Conservation (phyloP, 2,329 filamentous ascomycete genomes). For the Orbilia quercus region DNA sequence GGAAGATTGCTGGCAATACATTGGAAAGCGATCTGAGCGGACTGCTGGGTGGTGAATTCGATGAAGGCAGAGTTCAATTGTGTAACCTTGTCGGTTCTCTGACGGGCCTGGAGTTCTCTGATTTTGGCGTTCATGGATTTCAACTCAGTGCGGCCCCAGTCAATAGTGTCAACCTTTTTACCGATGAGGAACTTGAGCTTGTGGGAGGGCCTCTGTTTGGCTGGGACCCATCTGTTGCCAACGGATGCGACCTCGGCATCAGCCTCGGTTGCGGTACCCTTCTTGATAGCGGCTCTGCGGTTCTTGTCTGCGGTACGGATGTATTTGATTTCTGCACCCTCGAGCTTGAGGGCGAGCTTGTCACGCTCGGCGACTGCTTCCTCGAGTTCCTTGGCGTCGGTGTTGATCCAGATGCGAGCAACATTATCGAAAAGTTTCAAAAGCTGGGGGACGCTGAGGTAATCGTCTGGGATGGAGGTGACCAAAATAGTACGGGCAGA, state of each 20-base stretch:
- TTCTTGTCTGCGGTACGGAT: conserved; percentile 82
- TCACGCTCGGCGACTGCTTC: conserved; percentile 85
- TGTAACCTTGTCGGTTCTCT: conserved; percentile 73
- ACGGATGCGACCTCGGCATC: conserved; percentile 70
- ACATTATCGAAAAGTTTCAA: conserved; percentile 83
- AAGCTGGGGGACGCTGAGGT: conserved; percentile 80
- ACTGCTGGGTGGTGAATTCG: conserved; percentile 83
- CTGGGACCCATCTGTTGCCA: conserved; percentile 78
- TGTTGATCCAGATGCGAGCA: conserved; percentile 84
- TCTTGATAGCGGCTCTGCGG: conserved; percentile 69
- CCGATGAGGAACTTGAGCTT: conserved; percentile 77
- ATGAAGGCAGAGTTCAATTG: conserved; percentile 85
- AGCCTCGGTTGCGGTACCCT: conserved; percentile 62
- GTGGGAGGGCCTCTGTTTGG: conserved; percentile 81
- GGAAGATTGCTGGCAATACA: conserved; percentile 86
- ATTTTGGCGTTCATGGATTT: conserved; percentile 79
- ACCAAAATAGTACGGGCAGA: conserved; percentile 92
- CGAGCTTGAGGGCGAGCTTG: conserved; percentile 81
- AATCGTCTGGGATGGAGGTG: conserved; percentile 81
- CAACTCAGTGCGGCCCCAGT: conserved; percentile 84
- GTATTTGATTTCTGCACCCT: conserved; percentile 85
- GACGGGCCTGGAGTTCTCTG: conserved; percentile 74
- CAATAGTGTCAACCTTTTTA: conserved; percentile 93
- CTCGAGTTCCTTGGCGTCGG: conserved; percentile 79
- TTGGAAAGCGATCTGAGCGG: conserved; percentile 88